Percentiles rank a stretch among this genome's conserved stretches.
phyloP scores from a whole-genome alignment of 768 basidiomycete species.

The Amanita fuliginea region DNA sequence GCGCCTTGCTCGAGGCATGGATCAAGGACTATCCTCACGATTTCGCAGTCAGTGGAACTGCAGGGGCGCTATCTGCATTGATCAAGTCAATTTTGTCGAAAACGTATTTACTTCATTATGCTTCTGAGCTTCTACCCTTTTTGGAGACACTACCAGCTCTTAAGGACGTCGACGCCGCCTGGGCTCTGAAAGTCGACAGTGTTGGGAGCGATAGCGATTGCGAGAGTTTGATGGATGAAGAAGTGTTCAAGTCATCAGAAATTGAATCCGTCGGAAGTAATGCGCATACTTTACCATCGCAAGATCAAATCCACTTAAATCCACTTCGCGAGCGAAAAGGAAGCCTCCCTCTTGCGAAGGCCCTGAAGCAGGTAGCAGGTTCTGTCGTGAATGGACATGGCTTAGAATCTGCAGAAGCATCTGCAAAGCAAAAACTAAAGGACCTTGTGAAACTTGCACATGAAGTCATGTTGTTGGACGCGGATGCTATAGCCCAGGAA shows the following conservation, averaged over 20 bases:
- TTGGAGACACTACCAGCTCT: constrained; percentile 54
- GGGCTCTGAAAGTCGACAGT: constrained; percentile 63
- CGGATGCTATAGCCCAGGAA: constrained; percentile 71
- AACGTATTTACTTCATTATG: constrained; percentile 77
- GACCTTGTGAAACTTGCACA: constrained; percentile 49
- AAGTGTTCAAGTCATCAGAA: constrained; percentile 27
- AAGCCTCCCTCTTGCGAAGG: constrained; percentile 49
- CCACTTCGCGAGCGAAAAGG: constrained; percentile 52
- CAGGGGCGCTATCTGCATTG: constrained; percentile 61
- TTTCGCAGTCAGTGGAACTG: constrained; percentile 67
- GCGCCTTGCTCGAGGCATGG: constrained; percentile 70
- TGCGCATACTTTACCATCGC: constrained; percentile 10
- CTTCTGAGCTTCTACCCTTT: constrained; percentile 74
- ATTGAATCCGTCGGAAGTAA: constrained; percentile 9
- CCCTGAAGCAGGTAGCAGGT: constrained; percentile 25
- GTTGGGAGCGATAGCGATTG: constrained; percentile 55
- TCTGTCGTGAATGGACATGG: constrained; percentile 16
- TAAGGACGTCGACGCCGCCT: constrained; percentile 57
- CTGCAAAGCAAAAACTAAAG: constrained; percentile 49
- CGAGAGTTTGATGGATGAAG: constrained; percentile 44
- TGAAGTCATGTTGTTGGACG: constrained; percentile 44
- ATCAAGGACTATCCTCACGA: constrained; percentile 66
- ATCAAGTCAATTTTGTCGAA: constrained; percentile 73
- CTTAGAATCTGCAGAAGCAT: constrained; percentile 24
- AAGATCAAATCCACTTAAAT: constrained; percentile 15